Percentiles rank a stretch among this genome's conserved stretches.
phyloP scores from a whole-genome alignment of 1,284 basidiomycete species.

The Ustilago nuda region DNA sequence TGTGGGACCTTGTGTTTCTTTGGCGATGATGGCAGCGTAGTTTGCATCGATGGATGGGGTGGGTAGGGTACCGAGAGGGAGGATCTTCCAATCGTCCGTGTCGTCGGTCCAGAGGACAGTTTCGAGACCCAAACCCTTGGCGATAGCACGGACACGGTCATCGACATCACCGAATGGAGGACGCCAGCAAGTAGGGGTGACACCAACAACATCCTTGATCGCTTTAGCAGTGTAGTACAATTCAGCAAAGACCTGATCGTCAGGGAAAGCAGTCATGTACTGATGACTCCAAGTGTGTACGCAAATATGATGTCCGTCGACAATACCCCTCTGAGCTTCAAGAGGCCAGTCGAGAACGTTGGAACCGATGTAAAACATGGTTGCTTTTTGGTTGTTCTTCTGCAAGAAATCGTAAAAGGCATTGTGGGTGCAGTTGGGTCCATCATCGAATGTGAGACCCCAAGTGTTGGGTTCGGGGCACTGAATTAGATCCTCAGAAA shows the following conservation, averaged over 20 bases:
- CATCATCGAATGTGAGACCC: slow-evolving; percentile 73
- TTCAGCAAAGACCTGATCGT: slow-evolving; percentile 73
- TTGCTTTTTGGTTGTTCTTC: slow-evolving; percentile 72
- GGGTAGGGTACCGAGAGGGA: slow-evolving; percentile 66
- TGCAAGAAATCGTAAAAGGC: slow-evolving; percentile 73
- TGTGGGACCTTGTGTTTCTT: slow-evolving; percentile 67
- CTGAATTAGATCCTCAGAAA: slow-evolving; percentile 69
- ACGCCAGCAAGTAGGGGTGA: slow-evolving; percentile 72
- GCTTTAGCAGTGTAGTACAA: slow-evolving; percentile 73
- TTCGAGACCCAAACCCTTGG: slow-evolving; percentile 71
- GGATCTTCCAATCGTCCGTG: slow-evolving; percentile 71
- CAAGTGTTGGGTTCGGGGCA: slow-evolving; percentile 72
- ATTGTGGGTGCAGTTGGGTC: slow-evolving; percentile 71
- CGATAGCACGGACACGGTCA: slow-evolving; percentile 73
- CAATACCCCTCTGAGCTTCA: slow-evolving; percentile 72
- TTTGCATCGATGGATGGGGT: slow-evolving; percentile 69
- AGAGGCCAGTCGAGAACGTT: slow-evolving; percentile 74
- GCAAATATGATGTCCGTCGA: slow-evolving; percentile 65
- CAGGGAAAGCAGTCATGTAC: slow-evolving; percentile 72
- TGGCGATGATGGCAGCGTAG: slow-evolving; percentile 71
- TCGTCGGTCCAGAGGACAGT: slow-evolving; percentile 73
- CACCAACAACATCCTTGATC: slow-evolving; percentile 72
- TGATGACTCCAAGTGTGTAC: slow-evolving; percentile 71
- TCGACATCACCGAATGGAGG: slow-evolving; percentile 73
- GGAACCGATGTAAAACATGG: slow-evolving; percentile 72